Conservation (phyloP, 129 eudicot species). For the Pseudognaphalium luteoalbum region DNA sequence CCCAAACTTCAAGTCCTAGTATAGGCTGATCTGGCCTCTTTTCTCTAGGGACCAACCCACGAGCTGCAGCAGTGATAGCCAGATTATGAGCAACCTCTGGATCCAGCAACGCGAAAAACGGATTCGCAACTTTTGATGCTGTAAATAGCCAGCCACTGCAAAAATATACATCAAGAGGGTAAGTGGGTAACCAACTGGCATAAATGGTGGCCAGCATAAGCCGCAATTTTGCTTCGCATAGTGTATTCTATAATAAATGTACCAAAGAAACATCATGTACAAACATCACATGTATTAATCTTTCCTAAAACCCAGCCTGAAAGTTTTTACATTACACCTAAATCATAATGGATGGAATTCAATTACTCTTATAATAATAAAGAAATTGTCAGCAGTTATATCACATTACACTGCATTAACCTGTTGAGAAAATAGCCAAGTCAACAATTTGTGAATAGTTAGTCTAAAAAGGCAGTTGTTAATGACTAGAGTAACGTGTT, state of each 20-base stretch:
- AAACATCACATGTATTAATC: background rate
- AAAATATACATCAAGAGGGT: constrained; percentile 12
- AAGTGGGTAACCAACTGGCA: background rate
- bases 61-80: constrained; percentile 93
- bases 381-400: background rate
- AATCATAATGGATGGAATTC: background rate
- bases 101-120: constrained; percentile 82
- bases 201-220: background rate
- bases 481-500: background rate
- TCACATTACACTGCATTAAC: background rate
- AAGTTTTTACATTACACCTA: background rate
- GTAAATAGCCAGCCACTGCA: constrained; percentile 98
- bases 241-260: background rate
- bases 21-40: constrained; percentile 77
- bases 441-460: background rate
- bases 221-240: background rate
- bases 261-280: background rate
- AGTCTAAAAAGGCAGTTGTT: background rate
- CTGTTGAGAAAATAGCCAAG: background rate
- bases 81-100: constrained; percentile 90
- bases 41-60: constrained; percentile 91
- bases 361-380: background rate
- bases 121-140: constrained; percentile 87
- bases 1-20: constrained; percentile 90
- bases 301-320: background rate